Base-by-base conservation (phyloP, 768 basidiomycete genomes). In the Candolleomyces aberdarensis region DNA sequence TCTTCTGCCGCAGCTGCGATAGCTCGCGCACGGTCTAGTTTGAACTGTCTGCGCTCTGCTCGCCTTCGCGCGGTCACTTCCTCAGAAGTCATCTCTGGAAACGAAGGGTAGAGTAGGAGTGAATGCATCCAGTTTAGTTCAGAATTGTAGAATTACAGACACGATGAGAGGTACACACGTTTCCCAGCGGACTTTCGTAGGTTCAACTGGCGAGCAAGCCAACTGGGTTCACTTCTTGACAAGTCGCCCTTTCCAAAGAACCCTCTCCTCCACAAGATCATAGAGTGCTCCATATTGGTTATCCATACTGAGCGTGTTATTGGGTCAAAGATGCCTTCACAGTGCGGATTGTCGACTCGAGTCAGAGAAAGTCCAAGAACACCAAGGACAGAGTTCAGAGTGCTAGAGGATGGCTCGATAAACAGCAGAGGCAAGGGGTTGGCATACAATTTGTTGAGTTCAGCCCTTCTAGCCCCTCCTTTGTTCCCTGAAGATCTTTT, bases 191-290 rank as follows among this genome's bases (percentile, higher is more conserved):
- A 81, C 59, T 79, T 80, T 53, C 85, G 75, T 63, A 77, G 79
- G 69, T 92, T 93, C 61, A 89, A 78, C 66, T 92, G 88, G 50
- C 97, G 78, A 19, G 87, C 83, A 61, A 88, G 78, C 97, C 97
- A 99, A 58, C 86, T 93, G 8, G 96, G 96, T 72, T 99, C 97
- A 72, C 95, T 97, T 60, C 97, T 76, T 44, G 93, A 96, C 56
- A 99, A 78, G 70, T 91, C 91, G 1, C 97, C 97, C 73, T 99
- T 99, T 22, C 97, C 97, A 72, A 98, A 99, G 76, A 98, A 98
- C 0, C 97, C 97, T 62, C 91, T 76, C 50, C 84, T 78, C 92
- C 97, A 99, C 41, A 98, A 80, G 5, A 88, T 75, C 64, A 79
- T 79, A 48, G 86, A 85, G 70, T 94, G 85, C 22, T 74, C 79